Percentiles rank a stretch among this genome's conserved stretches.
phyloP scores from a whole-genome alignment of 495 filamentous ascomycete species.

The Penicillium canescens region DNA sequence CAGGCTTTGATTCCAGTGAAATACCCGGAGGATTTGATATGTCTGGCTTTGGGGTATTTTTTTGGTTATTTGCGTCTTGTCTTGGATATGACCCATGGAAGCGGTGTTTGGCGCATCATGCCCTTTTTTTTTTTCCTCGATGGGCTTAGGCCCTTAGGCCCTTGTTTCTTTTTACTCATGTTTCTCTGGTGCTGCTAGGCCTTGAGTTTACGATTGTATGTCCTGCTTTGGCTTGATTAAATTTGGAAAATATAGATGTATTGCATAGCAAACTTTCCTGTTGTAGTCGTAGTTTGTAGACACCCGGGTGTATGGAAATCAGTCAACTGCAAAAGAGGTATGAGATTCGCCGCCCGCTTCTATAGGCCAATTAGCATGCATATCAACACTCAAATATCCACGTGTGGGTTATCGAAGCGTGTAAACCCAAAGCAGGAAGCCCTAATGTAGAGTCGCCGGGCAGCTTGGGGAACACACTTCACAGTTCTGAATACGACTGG shows the following conservation, averaged over 20 bases:
- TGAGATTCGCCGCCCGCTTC: too few relatives aligned
- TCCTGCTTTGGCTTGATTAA: slow-evolving; percentile 8
- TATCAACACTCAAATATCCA: too few relatives aligned
- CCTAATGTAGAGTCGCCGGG: too few relatives aligned
- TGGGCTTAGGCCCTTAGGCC: slow-evolving; percentile 10
- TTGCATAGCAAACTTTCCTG: too few relatives aligned
- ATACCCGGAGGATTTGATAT: slow-evolving; percentile 23
- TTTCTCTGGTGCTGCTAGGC: background rate
- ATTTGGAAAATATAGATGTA: slow-evolving; percentile 17
- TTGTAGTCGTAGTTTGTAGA: too few relatives aligned
- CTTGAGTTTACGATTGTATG: slow-evolving; percentile 16
- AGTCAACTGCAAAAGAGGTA: too few relatives aligned
- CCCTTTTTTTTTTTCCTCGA: slow-evolving; percentile 22
- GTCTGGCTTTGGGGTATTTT: slow-evolving; percentile 5
- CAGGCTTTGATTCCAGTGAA: slow-evolving; percentile 7
- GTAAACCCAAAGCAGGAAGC: too few relatives aligned
- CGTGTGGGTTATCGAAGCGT: too few relatives aligned
- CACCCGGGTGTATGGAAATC: too few relatives aligned
- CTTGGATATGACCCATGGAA: slow-evolving; percentile 35
- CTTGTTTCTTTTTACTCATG: slow-evolving; percentile 6
- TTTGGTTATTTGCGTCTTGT: slow-evolving; percentile 21
- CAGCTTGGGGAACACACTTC: too few relatives aligned
- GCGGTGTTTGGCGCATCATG: slow-evolving; percentile 41
- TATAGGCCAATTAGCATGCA: too few relatives aligned
- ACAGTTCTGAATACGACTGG: too few relatives aligned